phyloP scores from a whole-genome alignment of 352 stramenopile species.

The Globisporangium mamillatum region DNA sequence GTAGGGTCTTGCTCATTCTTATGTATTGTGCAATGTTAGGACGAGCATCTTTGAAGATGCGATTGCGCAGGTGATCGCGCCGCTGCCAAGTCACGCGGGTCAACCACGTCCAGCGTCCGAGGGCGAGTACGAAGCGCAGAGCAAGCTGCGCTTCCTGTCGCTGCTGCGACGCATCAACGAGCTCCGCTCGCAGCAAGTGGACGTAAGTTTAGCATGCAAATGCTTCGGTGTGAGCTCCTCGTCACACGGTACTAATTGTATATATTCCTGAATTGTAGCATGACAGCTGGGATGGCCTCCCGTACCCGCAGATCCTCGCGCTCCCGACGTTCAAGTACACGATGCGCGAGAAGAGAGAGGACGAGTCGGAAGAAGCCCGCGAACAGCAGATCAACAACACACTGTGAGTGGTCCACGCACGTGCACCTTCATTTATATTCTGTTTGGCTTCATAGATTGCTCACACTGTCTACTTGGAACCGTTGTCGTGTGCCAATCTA shows the following conservation, averaged over 20 bases:
- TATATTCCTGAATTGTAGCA: constrained; percentile 21
- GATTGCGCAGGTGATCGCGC: constrained; percentile 20
- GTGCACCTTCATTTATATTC: not conserved
- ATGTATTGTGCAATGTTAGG: not conserved
- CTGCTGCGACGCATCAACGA: constrained; percentile 81
- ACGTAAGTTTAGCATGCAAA: constrained; percentile 30
- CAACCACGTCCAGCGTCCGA: not conserved
- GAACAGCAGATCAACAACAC: constrained; percentile 61
- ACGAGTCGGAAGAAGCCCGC: constrained; percentile 16
- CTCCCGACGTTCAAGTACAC: constrained; percentile 80
- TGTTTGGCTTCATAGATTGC: not conserved
- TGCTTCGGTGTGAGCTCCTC: not conserved
- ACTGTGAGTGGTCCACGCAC: constrained; percentile 21
- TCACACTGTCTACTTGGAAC: not conserved
- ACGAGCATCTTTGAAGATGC: constrained; percentile 18
- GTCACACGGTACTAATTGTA: no score
- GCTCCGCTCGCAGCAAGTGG: constrained; percentile 74
- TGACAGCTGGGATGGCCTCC: constrained; percentile 69
- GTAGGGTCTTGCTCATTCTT: not conserved
- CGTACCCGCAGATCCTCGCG: constrained; percentile 80
- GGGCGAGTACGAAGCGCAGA: constrained; percentile 37
- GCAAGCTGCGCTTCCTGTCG: constrained; percentile 71
- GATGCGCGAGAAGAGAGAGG: constrained; percentile 31
- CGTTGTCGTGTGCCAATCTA: not conserved
- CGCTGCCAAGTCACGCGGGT: constrained; percentile 24